These are phyloP conservation scores for Scorias spongiosa DNA, from an alignment of 2,329 filamentous ascomycete genomes.

Conservation along the genomic window DNA sequence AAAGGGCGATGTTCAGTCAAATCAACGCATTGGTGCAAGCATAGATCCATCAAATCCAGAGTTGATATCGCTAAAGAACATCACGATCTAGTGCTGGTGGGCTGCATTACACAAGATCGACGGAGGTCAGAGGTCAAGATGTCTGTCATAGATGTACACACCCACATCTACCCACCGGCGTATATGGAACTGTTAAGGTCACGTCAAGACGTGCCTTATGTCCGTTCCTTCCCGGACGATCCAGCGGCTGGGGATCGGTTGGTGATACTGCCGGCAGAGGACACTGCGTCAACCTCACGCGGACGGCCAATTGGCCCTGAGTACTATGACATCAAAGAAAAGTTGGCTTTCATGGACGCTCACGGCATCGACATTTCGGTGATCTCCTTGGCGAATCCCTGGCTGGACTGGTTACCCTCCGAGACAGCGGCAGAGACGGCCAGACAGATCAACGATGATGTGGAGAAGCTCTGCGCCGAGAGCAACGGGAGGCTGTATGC, in stretches of 20 bases:
- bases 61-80: too few species aligned
- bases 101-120: too few species aligned
- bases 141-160: slow-evolving; percentile 43
- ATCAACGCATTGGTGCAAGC: too few species aligned
- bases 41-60: too few species aligned
- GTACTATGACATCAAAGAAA: slow-evolving; percentile 66
- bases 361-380: slow-evolving; percentile 73
- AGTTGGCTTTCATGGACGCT: slow-evolving; percentile 74
- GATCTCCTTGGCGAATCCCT: slow-evolving; percentile 81
- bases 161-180: slow-evolving; percentile 44
- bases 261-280: slow-evolving; percentile 18
- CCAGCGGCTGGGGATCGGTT: slow-evolving; percentile 42
- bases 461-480: slow-evolving; percentile 53
- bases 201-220: slow-evolving; percentile 50
- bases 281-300: slow-evolving; percentile 29
- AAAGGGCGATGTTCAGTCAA: too few species aligned
- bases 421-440: slow-evolving; percentile 50
- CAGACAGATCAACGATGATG: slow-evolving; percentile 57
- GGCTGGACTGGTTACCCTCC: slow-evolving; percentile 67
- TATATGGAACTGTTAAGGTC: slow-evolving; percentile 43
- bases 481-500: slow-evolving; percentile 60
- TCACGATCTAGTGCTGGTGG: too few species aligned
- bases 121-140: neutral
- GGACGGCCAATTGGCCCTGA: slow-evolving; percentile 72
- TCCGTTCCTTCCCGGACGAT: slow-evolving; percentile 46